Percentiles rank a stretch among this genome's conserved stretches.
Evolutionary conservation across 192 early-diverging fungal species (phyloP).

Genomic region (Mortierella alpina): DNA sequence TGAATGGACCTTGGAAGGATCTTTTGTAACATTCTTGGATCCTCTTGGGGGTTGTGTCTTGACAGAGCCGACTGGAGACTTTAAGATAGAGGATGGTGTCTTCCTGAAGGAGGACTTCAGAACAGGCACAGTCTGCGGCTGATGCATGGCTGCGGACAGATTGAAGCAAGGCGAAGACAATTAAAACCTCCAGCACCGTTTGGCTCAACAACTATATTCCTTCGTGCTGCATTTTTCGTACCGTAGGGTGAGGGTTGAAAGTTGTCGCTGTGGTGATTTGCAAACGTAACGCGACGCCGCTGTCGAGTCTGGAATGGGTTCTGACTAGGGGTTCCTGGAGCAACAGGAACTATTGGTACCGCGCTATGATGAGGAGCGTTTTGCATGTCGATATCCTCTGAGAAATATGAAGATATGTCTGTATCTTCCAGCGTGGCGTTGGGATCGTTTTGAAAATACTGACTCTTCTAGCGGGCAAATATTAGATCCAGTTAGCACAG

Average conservation of each 20-base stretch:
- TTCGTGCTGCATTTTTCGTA: too few relatives aligned
- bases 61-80: background rate
- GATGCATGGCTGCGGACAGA: too few relatives aligned
- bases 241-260: background rate
- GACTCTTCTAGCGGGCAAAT: constrained; percentile 1
- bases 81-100: too few relatives aligned
- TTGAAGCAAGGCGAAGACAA: too few relatives aligned
- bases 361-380: background rate
- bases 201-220: too few relatives aligned
- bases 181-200: too few relatives aligned
- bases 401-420: background rate
- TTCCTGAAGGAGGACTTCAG: too few relatives aligned
- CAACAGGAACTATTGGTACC: too few relatives aligned
- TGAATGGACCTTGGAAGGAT: constrained; percentile 10
- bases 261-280: background rate
- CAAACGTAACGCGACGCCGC: background rate
- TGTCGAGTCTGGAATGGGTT: background rate
- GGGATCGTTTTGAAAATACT: constrained; percentile 8
- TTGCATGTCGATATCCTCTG: background rate
- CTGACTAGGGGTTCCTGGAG: background rate
- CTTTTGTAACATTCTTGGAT: background rate
- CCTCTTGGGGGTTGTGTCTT: background rate
- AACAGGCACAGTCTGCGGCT: too few relatives aligned
- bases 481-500: background rate
- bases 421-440: background rate